Conservation (phyloP, 2,329 filamentous ascomycete genomes). For the Cladosporium sp. region DNA sequence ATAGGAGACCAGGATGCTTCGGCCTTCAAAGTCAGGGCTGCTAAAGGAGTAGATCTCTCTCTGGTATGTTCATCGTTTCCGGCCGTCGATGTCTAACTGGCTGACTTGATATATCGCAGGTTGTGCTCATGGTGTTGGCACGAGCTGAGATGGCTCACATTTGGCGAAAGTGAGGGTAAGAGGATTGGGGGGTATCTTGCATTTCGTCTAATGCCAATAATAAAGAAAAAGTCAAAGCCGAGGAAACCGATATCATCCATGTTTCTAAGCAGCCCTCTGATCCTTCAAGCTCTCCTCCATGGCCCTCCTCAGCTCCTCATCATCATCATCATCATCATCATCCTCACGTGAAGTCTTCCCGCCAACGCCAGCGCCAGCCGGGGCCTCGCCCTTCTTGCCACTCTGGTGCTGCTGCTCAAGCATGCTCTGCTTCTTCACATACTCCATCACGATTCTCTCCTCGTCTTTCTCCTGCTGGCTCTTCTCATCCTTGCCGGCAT, state of each 20-base stretch:
- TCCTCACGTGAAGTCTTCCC: neutral
- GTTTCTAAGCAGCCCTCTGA: neutral
- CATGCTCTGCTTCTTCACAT: constrained; percentile 74
- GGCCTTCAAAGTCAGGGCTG: neutral
- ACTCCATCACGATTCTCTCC: constrained; percentile 73
- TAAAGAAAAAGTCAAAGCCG: neutral
- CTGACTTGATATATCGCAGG: neutral
- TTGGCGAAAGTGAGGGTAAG: neutral
- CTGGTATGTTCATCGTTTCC: neutral
- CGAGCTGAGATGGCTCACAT: neutral
- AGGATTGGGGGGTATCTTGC: neutral
- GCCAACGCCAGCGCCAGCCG: constrained; percentile 4
- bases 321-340: constrained; percentile 30
- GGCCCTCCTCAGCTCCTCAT: constrained; percentile 56
- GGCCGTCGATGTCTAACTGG: neutral
- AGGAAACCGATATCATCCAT: neutral
- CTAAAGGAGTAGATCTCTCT: neutral
- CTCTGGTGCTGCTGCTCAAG: constrained; percentile 60
- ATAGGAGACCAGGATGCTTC: neutral
- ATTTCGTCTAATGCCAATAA: neutral
- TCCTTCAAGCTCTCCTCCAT: constrained; percentile 57
- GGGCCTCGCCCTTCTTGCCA: constrained; percentile 19
- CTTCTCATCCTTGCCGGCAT: constrained; percentile 24
- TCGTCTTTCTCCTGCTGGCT: constrained; percentile 52
- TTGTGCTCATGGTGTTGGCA: neutral